Evolutionary conservation across 257 asterid species (phyloP), one percentile per base, ranked within the genome.

Genomic region (Linderniella brevidens): DNA sequence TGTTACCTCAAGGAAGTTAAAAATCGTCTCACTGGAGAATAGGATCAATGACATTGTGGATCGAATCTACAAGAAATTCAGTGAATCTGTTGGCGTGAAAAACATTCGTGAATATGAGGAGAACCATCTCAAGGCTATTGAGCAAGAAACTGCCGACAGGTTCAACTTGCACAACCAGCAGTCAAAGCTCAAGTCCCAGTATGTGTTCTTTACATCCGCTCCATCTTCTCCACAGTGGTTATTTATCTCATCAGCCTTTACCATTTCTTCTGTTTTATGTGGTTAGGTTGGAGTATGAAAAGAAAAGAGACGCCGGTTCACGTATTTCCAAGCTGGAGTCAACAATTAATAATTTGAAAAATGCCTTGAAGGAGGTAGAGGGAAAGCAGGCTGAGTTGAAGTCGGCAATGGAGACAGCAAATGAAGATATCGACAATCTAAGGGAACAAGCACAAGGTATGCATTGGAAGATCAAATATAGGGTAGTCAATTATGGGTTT

Each of bases 21-120:
- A 70, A 64, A 90, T 90, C 55, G 49, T 43, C 46, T 64, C 75
- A 8, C 65, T 69, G 19, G 96, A 76, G 70, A 66, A 66, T 37
- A 71, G 70, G 72, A 90, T 85, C 75, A 84, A 90, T 65, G 80
- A 69, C 53, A 79, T 85, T 43, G 88, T 90, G 64, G 99, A 90
- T 63, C 63, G 67, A 57, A 70, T 77, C 60, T 90, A 85, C 72
- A 77, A 81, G 78, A 73, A 68, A 64, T 90, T 85, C 65, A 90
- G 99, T 9, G 83, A 79, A 68, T 81, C 96, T 64, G 93, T 90
- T 61, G 96, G 99, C 48, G 99, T 90, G 37, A 72, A 66, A 36
- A 85, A 77, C 67, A 85, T 90, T 53, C 93, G 96, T 40, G 99
- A 90, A 70, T 90, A 85, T 64, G 99, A 90, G 70, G 96, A 85